These are phyloP conservation scores for Rubus idaeus DNA, from an alignment of 306 rosid species.

Conservation along the genomic window DNA sequence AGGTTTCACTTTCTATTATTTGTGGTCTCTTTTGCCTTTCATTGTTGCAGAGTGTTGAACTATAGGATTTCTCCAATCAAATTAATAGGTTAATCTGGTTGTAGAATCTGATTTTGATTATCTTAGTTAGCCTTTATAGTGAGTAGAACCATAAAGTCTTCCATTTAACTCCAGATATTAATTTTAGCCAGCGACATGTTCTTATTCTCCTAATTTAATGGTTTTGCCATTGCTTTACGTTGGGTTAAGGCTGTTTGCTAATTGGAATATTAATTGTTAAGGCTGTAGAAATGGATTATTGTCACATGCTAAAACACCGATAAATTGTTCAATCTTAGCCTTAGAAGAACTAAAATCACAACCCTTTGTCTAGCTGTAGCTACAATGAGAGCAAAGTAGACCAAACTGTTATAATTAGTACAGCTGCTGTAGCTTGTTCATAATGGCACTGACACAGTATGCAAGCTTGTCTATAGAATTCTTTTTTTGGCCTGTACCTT, in stretches of 20 bases:
- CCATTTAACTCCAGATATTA: not conserved
- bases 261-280: not conserved
- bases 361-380: not conserved
- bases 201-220: not conserved
- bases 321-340: not conserved
- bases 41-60: not conserved
- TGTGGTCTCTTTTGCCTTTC: not conserved
- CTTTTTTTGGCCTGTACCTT: not conserved
- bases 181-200: not conserved
- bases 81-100: not conserved
- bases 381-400: not conserved
- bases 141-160: not conserved
- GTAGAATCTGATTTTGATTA: not conserved
- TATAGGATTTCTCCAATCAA: not conserved
- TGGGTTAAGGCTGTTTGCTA: not conserved
- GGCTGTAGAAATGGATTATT: not conserved
- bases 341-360: not conserved
- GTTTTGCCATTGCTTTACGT: not conserved
- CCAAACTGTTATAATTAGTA: not conserved
- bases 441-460: not conserved
- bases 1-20: not conserved
- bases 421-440: not conserved
- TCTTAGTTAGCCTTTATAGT: not conserved
- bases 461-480: not conserved
- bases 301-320: not conserved